Evolutionary conservation across 2,329 filamentous ascomycete species (phyloP), one percentile per base, ranked within the genome.

Genomic region (Paracoccidioides brasiliensis): DNA sequence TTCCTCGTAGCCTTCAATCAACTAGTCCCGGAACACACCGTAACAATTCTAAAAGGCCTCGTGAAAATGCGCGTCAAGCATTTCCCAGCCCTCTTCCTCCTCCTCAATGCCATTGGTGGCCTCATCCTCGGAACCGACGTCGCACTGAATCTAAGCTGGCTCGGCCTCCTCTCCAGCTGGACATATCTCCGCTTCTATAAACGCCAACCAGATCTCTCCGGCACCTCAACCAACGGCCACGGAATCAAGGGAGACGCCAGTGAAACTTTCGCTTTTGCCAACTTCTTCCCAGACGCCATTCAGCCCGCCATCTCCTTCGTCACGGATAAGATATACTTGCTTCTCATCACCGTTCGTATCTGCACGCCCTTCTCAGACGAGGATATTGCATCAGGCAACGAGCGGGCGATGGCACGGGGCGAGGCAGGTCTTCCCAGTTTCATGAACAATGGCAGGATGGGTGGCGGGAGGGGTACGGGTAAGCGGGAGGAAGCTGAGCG

Each of bases 1-100:
- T 97, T 97, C 75, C 86, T 98, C 59, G 88, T 97, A 64, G 88
- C 91, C 55, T 95, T 97, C 74, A 97, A 95, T 74, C 93, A 98
- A 72, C 87, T 98, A 52, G 86, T 97, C 40, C 93, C 93, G 28
- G 90, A 95, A 59, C 93, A 98, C 71, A 98, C 93, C 9, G 91
- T 97, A 54, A 93, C 91, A 4, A 81, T 98, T 57, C 91, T 95
- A 75, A 86, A 86, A 61, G 90, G 90, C 60, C 75, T 95, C 58
- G 70, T 97, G 57, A 95, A 93, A 58, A 83, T 97, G 70, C 87
- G 91, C 62, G 90, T 98, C 55, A 84, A 85, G 68, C 83, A 85
- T 68, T 85, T 85, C 75, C 95, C 74, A 60, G 93, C 74, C 77
- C 86, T 83, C 69, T 95, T 79, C 76, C 82, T 79, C 60, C 70